phyloP scores from a whole-genome alignment of 202 grass and related monocot genomes.

The Musa balbisiana region DNA sequence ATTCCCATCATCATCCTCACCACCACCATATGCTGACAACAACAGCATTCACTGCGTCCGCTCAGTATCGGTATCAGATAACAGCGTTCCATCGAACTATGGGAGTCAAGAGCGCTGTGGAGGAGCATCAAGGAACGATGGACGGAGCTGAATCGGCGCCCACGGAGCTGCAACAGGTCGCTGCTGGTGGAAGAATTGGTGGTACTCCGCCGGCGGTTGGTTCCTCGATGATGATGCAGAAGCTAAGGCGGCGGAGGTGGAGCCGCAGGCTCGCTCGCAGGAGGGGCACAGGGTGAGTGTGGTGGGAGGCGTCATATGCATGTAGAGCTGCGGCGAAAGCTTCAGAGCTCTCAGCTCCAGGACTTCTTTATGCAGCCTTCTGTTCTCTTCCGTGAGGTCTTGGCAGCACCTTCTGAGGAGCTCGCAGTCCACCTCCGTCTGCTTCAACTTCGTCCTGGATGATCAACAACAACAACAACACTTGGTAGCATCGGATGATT shows the following conservation, averaged over 20 bases:
- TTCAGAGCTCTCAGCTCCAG: conserved; percentile 73
- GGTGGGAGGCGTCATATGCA: conserved; percentile 61
- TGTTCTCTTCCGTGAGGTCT: conserved; percentile 66
- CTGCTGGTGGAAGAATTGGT: not conserved
- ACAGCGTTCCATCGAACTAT: too few relatives aligned
- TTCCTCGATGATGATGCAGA: not conserved
- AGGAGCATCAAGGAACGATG: not conserved
- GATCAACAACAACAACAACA: too few relatives aligned
- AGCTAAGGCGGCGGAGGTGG: not conserved
- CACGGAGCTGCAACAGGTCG: not conserved
- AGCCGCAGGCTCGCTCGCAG: conserved; percentile 53
- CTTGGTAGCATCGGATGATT: not conserved
- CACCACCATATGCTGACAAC: not conserved
- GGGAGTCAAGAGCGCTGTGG: conserved; percentile 3
- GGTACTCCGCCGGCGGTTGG: not conserved
- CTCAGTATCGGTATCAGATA: not conserved
- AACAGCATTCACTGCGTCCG: not conserved
- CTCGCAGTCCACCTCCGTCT: conserved; percentile 91
- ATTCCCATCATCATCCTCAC: not conserved
- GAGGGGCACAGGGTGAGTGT: conserved; percentile 93
- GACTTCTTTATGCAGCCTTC: conserved; percentile 65
- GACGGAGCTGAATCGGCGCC: not conserved
- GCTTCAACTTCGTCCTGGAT: conserved; percentile 86
- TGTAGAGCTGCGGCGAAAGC: conserved; percentile 50
- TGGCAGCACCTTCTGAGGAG: conserved; percentile 68